A percentile compares a stretch with the other conserved stretches of the same genome.
Conservation (phyloP, 2,329 filamentous ascomycete species). For the Neonectria sp. region DNA sequence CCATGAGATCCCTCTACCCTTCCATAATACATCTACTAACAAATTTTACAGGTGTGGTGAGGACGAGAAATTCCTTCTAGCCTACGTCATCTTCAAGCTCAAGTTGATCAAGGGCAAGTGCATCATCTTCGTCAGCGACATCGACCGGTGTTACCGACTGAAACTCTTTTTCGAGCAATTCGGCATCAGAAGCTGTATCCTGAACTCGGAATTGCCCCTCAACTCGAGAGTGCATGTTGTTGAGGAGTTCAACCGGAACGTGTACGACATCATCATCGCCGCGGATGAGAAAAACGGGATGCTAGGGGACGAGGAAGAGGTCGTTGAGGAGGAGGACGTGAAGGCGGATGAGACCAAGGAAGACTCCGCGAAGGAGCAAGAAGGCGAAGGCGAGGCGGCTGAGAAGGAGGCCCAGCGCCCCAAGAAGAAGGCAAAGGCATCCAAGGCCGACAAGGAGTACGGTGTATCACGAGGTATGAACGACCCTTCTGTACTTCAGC, state of each 20-base stretch:
- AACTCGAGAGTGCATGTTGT: conserved; percentile 96
- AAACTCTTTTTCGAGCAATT: conserved; percentile 98
- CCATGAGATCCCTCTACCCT: not conserved
- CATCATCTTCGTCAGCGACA: conserved; percentile 80
- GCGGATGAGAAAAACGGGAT: conserved; percentile 94
- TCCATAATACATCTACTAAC: conserved; percentile 32
- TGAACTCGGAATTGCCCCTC: conserved; percentile 95
- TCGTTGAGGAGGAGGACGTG: conserved; percentile 52
- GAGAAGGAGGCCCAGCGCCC: conserved; percentile 51
- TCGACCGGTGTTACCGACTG: conserved; percentile 89
- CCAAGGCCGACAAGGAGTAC: conserved; percentile 85
- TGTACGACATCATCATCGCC: conserved; percentile 98
- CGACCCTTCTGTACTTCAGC: not conserved
- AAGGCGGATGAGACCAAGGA: conserved; percentile 60
- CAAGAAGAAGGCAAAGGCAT: conserved; percentile 61
- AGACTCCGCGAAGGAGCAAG: conserved; percentile 31
- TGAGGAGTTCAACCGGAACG: conserved; percentile 95
- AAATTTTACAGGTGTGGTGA: conserved; percentile 78
- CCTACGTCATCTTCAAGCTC: conserved; percentile 96
- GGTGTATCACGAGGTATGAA: conserved; percentile 87
- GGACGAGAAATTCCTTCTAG: conserved; percentile 95
- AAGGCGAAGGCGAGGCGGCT: conserved; percentile 41
- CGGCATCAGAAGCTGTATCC: conserved; percentile 90
- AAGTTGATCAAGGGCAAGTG: conserved; percentile 95
- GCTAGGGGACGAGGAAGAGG: conserved; percentile 75